Evolutionary conservation across 2,329 filamentous ascomycete species (phyloP).

Genomic region (Fonsecaea pugnacius): DNA sequence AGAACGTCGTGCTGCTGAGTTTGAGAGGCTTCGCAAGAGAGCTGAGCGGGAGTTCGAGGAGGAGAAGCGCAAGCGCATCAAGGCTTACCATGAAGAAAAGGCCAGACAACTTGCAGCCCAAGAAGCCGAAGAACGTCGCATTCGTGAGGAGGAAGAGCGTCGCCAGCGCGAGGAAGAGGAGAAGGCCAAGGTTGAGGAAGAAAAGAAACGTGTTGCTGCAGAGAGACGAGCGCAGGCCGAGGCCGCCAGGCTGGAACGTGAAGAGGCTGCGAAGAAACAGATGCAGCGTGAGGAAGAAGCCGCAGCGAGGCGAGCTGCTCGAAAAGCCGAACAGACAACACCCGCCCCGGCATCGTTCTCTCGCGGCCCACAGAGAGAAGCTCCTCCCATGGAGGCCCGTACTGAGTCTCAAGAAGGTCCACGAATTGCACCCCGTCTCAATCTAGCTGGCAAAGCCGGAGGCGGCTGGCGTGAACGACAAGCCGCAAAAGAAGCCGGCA

Average conservation of each 20-base stretch:
- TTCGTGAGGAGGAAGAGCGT: slow-evolving; percentile 84
- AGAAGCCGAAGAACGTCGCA: slow-evolving; percentile 79
- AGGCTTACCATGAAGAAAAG: slow-evolving; percentile 82
- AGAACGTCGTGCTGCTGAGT: slow-evolving; percentile 88
- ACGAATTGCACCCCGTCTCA: slow-evolving; percentile 59
- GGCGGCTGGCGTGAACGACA: slow-evolving; percentile 65
- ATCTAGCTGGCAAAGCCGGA: slow-evolving; percentile 56
- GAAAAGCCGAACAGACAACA: slow-evolving; percentile 57
- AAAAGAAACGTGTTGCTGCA: slow-evolving; percentile 72
- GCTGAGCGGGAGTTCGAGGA: slow-evolving; percentile 92
- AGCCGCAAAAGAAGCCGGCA: slow-evolving; percentile 53
- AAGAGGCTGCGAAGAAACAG: slow-evolving; percentile 68
- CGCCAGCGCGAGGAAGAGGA: slow-evolving; percentile 82
- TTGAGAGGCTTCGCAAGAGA: slow-evolving; percentile 88
- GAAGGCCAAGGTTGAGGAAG: slow-evolving; percentile 76
- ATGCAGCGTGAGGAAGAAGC: slow-evolving; percentile 86
- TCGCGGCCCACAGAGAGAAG: slow-evolving; percentile 38
- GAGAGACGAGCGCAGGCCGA: slow-evolving; percentile 70
- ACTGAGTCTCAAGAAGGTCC: slow-evolving; percentile 54
- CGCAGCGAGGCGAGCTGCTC: slow-evolving; percentile 71
- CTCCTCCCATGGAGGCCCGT: slow-evolving; percentile 50
- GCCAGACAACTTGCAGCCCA: slow-evolving; percentile 80
- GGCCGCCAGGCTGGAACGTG: slow-evolving; percentile 65
- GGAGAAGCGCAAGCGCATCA: slow-evolving; percentile 84
- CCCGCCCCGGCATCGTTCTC: slow-evolving; percentile 41